A percentile compares a stretch with the other conserved stretches of the same genome.
These are phyloP conservation scores for Aspergillus floridensis DNA, from an alignment of 2,329 filamentous ascomycete species.

Conservation along the genomic window DNA sequence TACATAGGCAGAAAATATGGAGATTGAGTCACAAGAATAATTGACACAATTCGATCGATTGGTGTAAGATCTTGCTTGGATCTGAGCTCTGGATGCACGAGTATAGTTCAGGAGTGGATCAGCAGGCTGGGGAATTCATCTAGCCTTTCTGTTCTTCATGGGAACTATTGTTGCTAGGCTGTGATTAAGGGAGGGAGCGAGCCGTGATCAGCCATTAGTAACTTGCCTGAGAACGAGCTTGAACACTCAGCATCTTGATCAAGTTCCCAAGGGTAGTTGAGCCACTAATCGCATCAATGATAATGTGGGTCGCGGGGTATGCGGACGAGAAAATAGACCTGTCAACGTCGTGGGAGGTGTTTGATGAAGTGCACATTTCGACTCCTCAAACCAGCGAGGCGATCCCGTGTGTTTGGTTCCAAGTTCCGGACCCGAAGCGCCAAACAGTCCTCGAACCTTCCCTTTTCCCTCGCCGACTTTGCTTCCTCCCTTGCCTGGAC, in stretches of 20 bases:
- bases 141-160: too few relatives aligned
- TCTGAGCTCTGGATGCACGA: too few relatives aligned
- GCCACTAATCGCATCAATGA: neutral
- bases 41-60: too few relatives aligned
- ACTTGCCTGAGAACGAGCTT: too few relatives aligned
- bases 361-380: too few relatives aligned
- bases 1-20: neutral
- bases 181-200: too few relatives aligned
- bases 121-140: too few relatives aligned
- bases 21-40: neutral
- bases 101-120: too few relatives aligned
- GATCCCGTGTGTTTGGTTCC: slow-evolving; percentile 23
- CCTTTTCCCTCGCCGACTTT: slow-evolving; percentile 5
- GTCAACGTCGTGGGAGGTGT: neutral
- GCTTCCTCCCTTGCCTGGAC: neutral
- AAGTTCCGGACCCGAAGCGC: slow-evolving; percentile 22
- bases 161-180: too few relatives aligned
- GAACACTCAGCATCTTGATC: too few relatives aligned
- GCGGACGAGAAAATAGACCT: neutral
- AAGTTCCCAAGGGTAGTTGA: neutral
- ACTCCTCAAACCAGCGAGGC: slow-evolving; percentile 7
- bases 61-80: too few relatives aligned
- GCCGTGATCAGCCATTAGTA: too few relatives aligned
- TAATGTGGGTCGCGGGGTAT: neutral
- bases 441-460: slow-evolving; percentile 9